Percentiles rank a stretch among this genome's conserved stretches.
phyloP scores from a whole-genome alignment of 2,329 filamentous ascomycete genomes.

The Esteya vermicola region DNA sequence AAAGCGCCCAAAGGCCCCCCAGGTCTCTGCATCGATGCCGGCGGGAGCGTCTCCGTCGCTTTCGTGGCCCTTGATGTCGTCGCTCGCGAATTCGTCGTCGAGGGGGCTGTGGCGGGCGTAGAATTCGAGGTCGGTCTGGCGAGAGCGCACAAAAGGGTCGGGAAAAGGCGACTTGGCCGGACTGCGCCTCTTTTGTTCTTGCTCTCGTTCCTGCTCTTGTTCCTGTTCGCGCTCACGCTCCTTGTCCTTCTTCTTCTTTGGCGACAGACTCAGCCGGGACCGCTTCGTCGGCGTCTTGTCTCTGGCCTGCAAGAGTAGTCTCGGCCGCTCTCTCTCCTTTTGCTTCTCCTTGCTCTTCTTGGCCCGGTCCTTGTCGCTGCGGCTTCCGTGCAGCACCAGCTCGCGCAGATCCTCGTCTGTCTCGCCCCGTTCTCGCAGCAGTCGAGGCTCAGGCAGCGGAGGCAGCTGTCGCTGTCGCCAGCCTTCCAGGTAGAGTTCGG shows the following conservation, averaged over 20 bases:
- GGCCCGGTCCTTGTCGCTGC: slow-evolving; percentile 2
- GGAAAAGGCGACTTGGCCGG: neutral
- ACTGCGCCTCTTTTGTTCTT: neutral
- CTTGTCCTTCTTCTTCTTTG: slow-evolving; percentile 1
- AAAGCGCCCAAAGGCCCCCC: slow-evolving; percentile 33
- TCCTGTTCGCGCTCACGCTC: neutral
- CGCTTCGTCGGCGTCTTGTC: neutral
- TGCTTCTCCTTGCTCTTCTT: slow-evolving; percentile 1
- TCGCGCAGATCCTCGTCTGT: slow-evolving; percentile 4
- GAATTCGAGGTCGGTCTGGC: neutral
- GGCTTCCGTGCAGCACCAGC: neutral
- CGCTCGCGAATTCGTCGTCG: neutral
- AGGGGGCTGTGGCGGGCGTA: slow-evolving; percentile 1
- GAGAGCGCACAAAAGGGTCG: slow-evolving; percentile 2
- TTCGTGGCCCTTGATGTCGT: slow-evolving; percentile 5
- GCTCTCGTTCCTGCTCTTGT: neutral
- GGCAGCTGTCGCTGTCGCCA: slow-evolving; percentile 9
- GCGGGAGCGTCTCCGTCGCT: slow-evolving; percentile 4
- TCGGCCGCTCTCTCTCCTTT: neutral
- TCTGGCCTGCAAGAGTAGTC: neutral
- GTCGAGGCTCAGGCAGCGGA: slow-evolving; percentile 1
- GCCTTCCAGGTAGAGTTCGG: slow-evolving; percentile 1
- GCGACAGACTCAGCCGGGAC: too few species aligned
- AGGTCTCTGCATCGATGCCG: slow-evolving; percentile 10
- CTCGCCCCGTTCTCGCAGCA: slow-evolving; percentile 3